Base-by-base conservation (phyloP, 495 filamentous ascomycete species). In the Aspergillus hancockii region DNA sequence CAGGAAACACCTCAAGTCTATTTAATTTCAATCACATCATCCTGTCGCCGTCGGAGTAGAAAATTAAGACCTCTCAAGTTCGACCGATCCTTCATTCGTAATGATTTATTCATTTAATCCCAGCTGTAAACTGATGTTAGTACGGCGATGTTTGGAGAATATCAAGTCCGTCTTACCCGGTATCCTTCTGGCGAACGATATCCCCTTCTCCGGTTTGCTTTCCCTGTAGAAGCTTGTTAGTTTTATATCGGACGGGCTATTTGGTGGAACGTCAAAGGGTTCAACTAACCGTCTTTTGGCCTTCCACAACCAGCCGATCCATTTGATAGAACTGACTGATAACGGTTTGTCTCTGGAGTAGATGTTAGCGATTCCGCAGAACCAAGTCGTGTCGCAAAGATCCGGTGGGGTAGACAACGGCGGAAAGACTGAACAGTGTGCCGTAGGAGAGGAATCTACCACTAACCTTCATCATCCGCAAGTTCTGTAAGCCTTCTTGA, bases 271-370 rank as follows among this genome's bases (percentile, higher is more conserved):
- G n/a, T 16, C 28, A 49, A 12, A 41, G 32, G 22, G 19, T n/a
- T 23, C 38, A 5, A 60, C 76, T 62, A 69, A 83, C 80, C 43
- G 79, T 78, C 70, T 87, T 87, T 59, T 90, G 88, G 19, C 93
- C 93, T 70, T 98, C 94, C 7, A 98, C 92, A 23, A 98, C 94
- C 69, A 98, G 83, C 67, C 87, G 79, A 72, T 98, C 92, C 65
- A 94, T 65, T 76, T 96, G 90, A 77, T 90, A 98, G 74, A 97
- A 97, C 71, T 97, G 91, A 66, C 91, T 96, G 63, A 98, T 84
- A 32, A 92, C 80, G 6, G 93, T 96, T 87, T 98, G 94, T 66
- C 94, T 88, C 94, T 98, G 76, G 62, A 57, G 22, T 22, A 22
- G 14, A 19, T 19, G 60, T 75, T 49, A 71, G 66, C n/a, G 32